phyloP scores from a whole-genome alignment of 2,329 filamentous ascomycete genomes.

The Polychaeton citri region DNA sequence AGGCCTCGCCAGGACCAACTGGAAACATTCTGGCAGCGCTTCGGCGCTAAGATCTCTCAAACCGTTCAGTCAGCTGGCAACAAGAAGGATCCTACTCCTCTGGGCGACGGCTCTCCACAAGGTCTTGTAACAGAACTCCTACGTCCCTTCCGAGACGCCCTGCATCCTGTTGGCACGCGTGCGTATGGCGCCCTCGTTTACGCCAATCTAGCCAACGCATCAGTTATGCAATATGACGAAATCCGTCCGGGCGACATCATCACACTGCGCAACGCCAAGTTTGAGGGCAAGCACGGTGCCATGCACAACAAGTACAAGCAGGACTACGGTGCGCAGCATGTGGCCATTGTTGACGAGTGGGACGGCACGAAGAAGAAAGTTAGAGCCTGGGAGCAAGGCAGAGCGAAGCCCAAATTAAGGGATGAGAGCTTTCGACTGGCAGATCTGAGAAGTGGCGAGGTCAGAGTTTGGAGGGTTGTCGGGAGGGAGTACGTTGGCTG shows the following conservation, averaged over 20 bases:
- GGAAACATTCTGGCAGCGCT: constrained; percentile 69
- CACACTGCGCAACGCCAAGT: constrained; percentile 80
- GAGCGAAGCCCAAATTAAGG: constrained; percentile 84
- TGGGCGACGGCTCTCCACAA: constrained; percentile 73
- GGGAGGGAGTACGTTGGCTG: constrained; percentile 85
- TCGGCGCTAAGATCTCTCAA: constrained; percentile 60
- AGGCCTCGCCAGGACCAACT: constrained; percentile 83
- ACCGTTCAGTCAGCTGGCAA: constrained; percentile 51
- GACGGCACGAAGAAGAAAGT: constrained; percentile 98
- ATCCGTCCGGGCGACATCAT: constrained; percentile 89
- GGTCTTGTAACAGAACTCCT: constrained; percentile 70
- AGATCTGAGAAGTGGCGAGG: constrained; percentile 83
- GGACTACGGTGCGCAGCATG: constrained; percentile 64
- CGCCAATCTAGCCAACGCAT: constrained; percentile 86
- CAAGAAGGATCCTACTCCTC: constrained; percentile 61
- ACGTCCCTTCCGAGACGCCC: constrained; percentile 52
- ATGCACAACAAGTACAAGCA: constrained; percentile 89
- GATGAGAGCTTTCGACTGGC: constrained; percentile 88
- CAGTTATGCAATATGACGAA: constrained; percentile 78
- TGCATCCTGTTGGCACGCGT: constrained; percentile 74
- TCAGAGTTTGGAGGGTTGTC: constrained; percentile 95
- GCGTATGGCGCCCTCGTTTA: constrained; percentile 89
- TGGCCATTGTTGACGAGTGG: constrained; percentile 88
- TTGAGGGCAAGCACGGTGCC: constrained; percentile 87
- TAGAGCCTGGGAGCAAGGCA: constrained; percentile 83